phyloP scores from a whole-genome alignment of 2,329 filamentous ascomycete genomes.

The Paecilomyces formosus region DNA sequence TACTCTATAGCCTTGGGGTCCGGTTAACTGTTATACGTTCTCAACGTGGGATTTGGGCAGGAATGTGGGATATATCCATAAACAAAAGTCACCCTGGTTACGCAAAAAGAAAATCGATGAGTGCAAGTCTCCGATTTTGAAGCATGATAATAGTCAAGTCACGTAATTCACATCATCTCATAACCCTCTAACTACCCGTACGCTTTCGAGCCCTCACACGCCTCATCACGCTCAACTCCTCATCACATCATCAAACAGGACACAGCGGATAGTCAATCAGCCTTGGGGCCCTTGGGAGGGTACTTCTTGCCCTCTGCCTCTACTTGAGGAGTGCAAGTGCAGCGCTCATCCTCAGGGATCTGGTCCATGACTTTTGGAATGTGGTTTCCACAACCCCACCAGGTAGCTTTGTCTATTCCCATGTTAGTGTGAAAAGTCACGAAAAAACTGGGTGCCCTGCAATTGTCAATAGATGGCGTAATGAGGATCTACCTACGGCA shows the following conservation, averaged over 20 bases:
- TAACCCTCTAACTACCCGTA: not conserved
- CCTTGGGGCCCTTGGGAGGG: slow-evolving; percentile 52
- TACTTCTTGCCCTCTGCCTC: slow-evolving; percentile 55
- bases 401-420: slow-evolving; percentile 49
- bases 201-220: not conserved
- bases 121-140: not conserved
- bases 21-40: no score
- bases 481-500: not conserved
- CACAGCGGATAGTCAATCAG: slow-evolving; percentile 30
- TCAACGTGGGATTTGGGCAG: no score
- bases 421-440: slow-evolving; percentile 5
- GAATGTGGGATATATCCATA: no score
- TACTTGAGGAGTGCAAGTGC: slow-evolving; percentile 58
- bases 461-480: not conserved
- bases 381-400: slow-evolving; percentile 60
- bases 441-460: not conserved
- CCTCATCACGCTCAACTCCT: slow-evolving; percentile 4
- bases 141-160: not conserved
- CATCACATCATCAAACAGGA: slow-evolving; percentile 10
- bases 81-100: no score
- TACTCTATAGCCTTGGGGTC: no score
- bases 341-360: slow-evolving; percentile 53
- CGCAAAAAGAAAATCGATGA: not conserved
- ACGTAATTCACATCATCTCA: not conserved
- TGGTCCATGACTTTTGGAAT: slow-evolving; percentile 55